Percentiles rank a stretch among this genome's conserved stretches.
Conservation (phyloP, 305 asterid species). For the Rubia peregrina region DNA sequence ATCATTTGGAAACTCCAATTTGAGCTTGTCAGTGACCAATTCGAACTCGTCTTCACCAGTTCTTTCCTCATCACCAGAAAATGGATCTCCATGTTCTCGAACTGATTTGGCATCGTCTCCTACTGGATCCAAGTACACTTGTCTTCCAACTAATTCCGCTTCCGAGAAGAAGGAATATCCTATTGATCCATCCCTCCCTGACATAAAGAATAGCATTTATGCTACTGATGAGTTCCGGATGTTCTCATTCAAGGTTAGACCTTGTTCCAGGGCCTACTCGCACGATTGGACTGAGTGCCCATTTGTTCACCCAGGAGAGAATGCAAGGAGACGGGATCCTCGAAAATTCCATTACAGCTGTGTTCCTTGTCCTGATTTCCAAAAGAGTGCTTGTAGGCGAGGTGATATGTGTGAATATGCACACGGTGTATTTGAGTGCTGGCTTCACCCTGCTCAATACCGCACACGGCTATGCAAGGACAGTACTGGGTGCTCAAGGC, state of each 20-base stretch:
- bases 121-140: constrained; percentile 27
- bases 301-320: constrained; percentile 68
- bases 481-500: constrained; percentile 50
- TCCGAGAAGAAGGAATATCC: constrained; percentile 63
- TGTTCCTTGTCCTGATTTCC: constrained; percentile 68
- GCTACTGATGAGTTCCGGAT: constrained; percentile 68
- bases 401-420: constrained; percentile 76
- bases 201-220: constrained; percentile 54
- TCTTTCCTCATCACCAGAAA: constrained; percentile 48
- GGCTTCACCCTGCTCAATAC: constrained; percentile 78
- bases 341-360: constrained; percentile 63
- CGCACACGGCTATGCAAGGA: constrained; percentile 63
- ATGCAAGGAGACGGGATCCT: constrained; percentile 67
- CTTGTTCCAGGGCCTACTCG: constrained; percentile 67
- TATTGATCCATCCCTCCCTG: constrained; percentile 68
- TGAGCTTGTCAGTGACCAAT: constrained; percentile 31
- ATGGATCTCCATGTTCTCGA: constrained; percentile 43
- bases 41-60: constrained; percentile 41
- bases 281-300: constrained; percentile 83
- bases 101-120: constrained; percentile 36
- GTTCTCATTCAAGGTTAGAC: constrained; percentile 60
- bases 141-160: constrained; percentile 23
- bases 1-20: constrained; percentile 33
- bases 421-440: constrained; percentile 68
- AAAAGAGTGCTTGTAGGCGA: constrained; percentile 59